phyloP scores from a whole-genome alignment of 2,329 filamentous ascomycete genomes.

The Botryotinia calthae region DNA sequence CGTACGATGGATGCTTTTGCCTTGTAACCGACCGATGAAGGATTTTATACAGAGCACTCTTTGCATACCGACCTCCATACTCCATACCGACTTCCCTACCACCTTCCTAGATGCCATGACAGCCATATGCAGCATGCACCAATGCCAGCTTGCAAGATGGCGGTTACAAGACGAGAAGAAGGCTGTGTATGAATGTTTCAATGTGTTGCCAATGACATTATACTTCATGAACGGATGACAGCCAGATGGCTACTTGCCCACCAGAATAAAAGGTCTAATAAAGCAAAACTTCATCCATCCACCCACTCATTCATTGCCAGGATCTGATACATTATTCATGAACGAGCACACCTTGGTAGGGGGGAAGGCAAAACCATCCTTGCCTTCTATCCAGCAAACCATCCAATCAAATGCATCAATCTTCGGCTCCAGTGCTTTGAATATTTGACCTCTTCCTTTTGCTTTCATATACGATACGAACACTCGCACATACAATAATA shows the following conservation, averaged over 20 bases:
- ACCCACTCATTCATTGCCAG: too few relatives aligned
- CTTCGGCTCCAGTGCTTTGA: background rate
- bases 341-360: background rate
- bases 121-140: background rate
- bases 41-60: background rate
- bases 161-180: too few relatives aligned
- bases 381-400: background rate
- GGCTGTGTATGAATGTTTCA: too few relatives aligned
- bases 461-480: background rate
- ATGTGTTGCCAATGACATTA: background rate
- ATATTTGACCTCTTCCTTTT: background rate
- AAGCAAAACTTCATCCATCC: too few relatives aligned
- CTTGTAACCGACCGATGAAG: background rate
- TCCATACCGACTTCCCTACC: too few relatives aligned
- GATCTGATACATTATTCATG: background rate
- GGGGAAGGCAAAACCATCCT: background rate
- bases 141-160: background rate
- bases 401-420: background rate
- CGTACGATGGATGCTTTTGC: background rate
- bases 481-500: background rate
- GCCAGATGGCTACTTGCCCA: too few relatives aligned
- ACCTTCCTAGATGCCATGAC: background rate
- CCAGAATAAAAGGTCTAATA: too few relatives aligned
- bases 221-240: background rate
- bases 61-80: background rate